Evolutionary conservation across 192 early-diverging fungal species (phyloP).

Genomic region (Coemansia sp.): DNA sequence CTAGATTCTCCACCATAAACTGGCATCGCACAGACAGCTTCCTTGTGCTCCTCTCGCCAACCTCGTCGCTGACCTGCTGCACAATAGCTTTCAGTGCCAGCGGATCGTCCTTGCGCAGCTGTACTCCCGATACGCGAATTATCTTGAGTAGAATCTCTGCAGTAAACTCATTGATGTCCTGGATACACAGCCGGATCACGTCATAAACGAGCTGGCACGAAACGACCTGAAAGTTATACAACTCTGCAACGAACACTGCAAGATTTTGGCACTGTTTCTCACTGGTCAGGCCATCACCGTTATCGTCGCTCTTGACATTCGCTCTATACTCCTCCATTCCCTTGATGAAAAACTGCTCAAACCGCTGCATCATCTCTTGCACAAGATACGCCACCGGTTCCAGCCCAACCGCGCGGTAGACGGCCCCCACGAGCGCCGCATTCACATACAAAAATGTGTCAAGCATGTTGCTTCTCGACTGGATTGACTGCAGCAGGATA

Average conservation of each 20-base stretch:
- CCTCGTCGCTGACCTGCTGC: constrained; percentile 43
- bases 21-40: constrained; percentile 65
- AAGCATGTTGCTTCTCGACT: constrained; percentile 80
- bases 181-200: constrained; percentile 69
- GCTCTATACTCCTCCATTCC: constrained; percentile 29
- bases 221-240: constrained; percentile 89
- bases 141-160: constrained; percentile 87
- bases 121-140: constrained; percentile 67
- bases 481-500: constrained; percentile 73
- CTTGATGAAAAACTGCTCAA: constrained; percentile 60
- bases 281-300: constrained; percentile 40
- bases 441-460: constrained; percentile 91
- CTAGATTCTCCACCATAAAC: constrained; percentile 96
- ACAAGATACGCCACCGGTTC: constrained; percentile 84
- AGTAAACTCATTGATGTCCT: constrained; percentile 75
- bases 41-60: constrained; percentile 19
- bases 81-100: constrained; percentile 89
- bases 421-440: constrained; percentile 78
- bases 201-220: constrained; percentile 90
- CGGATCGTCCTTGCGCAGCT: constrained; percentile 92
- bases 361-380: constrained; percentile 71
- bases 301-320: constrained; percentile 40
- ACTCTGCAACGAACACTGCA: constrained; percentile 73
- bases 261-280: constrained; percentile 81
- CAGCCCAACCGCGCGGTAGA: constrained; percentile 79